These are phyloP conservation scores for Daldinia caldariorum DNA, from an alignment of 495 filamentous ascomycete species.

Conservation along the genomic window DNA sequence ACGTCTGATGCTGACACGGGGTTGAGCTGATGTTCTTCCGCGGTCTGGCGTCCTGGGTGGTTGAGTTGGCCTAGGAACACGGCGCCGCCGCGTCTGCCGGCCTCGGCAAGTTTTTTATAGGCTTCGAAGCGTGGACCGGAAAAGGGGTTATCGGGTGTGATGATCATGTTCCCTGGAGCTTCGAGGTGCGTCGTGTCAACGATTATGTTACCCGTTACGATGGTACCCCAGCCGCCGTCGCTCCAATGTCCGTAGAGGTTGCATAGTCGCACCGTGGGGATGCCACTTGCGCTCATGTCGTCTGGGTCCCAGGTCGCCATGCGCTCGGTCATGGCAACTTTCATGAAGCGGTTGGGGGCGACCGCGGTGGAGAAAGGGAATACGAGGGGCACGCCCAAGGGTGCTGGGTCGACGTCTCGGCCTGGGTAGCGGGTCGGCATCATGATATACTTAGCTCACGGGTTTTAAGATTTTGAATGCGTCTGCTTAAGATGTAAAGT, in stretches of 20 bases:
- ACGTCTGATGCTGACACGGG: constrained; percentile 70
- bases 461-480: neutral
- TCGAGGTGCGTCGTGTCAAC: constrained; percentile 69
- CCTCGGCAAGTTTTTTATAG: constrained; percentile 62
- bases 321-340: constrained; percentile 71
- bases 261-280: constrained; percentile 67
- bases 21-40: constrained; percentile 59
- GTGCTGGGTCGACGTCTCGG: constrained; percentile 50
- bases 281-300: constrained; percentile 61
- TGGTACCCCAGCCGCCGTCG: constrained; percentile 65
- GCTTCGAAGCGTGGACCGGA: constrained; percentile 66
- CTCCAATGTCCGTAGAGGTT: constrained; percentile 71
- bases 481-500: neutral
- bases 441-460: neutral
- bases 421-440: constrained; percentile 36
- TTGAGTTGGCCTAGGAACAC: constrained; percentile 68
- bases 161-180: constrained; percentile 66
- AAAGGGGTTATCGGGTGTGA: constrained; percentile 57
- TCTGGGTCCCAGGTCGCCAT: constrained; percentile 66
- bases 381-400: constrained; percentile 64
- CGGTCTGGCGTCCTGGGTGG: constrained; percentile 70
- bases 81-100: constrained; percentile 65
- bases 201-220: constrained; percentile 73
- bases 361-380: constrained; percentile 67
- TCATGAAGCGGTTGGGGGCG: constrained; percentile 69